phyloP scores from a whole-genome alignment of 2,329 filamentous ascomycete species.

The Juglanconis sp. region DNA sequence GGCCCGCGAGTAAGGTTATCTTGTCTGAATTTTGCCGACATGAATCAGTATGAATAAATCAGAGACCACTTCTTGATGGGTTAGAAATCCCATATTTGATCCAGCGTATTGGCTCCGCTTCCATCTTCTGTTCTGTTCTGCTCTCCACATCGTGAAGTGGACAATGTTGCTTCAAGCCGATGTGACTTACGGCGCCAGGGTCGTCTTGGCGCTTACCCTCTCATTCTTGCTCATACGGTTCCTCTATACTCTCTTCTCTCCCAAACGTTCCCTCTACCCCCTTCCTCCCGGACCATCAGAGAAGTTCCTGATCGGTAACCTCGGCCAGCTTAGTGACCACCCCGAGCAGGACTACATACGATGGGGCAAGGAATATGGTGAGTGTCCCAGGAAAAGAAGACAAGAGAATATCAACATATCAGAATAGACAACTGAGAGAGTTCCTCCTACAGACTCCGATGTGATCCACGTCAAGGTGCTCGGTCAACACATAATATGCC shows the following conservation, averaged over 20 bases:
- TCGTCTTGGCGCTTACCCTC: constrained; percentile 5
- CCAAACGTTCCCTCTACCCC: constrained; percentile 10
- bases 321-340: constrained; percentile 28
- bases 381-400: constrained; percentile 8
- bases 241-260: constrained; percentile 1
- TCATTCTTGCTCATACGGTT: constrained; percentile 6
- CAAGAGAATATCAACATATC: neutral
- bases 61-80: neutral
- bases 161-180: constrained; percentile 10
- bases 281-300: constrained; percentile 29
- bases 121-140: neutral
- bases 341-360: constrained; percentile 29
- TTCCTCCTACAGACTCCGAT: constrained; percentile 23
- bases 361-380: constrained; percentile 31
- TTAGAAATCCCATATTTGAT: constrained; percentile 4
- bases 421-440: constrained; percentile 1
- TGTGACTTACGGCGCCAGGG: constrained; percentile 2
- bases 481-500: constrained; percentile 30
- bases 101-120: neutral
- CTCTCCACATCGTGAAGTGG: neutral
- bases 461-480: constrained; percentile 29
- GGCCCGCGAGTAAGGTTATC: constrained; percentile 18
- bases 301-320: constrained; percentile 29
- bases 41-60: constrained; percentile 14
- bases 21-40: constrained; percentile 6